Evolutionary conservation across 1,139 yeast genomes (phyloP), one percentile per base, ranked within the genome.

Genomic region (Diutina rugosa): DNA sequence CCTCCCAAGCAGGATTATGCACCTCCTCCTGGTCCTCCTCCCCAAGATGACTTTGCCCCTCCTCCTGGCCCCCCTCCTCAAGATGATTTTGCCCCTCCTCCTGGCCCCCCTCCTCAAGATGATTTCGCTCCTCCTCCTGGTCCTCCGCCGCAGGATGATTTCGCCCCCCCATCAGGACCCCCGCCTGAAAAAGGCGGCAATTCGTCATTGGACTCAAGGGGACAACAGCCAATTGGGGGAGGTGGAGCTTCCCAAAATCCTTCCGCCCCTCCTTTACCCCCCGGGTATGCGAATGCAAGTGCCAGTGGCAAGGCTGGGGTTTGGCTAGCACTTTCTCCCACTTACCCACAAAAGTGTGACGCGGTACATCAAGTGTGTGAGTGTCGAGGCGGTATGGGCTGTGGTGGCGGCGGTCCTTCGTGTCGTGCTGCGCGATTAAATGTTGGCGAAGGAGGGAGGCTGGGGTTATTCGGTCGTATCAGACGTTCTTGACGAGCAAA

Each of bases 161-260:
- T 29, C 9, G 51, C 51, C 32, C 52, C 53, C 4, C 53, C 53
- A n/a, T 45, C 53, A n/a, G 53, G 44, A n/a, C 44, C 51, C n/a
- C 51, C 53, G 10, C 46, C 46, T 6, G 30, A 26, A 5, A 12
- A 26, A 7, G 26, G 32, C 14, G 48, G 48, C 6, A 21, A 9
- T 46, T 29, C 51, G 26, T 14, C 51, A 10, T 10, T 32, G 35
- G 35, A 2, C 12, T 32, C 35, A 32, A 8, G 35, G 35, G 35
- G 10, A 32, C 35, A 32, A 32, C 35, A 32, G 35, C 35, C 35
- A 9, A 8, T 32, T 32, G 35, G 35, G 4, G 35, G 35, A 21
- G 26, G 26, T 18, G 48, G 48, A n/a, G 29, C 48, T 46, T 38
- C 51, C 8, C 38, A 18, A 46, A 46, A 46, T 14, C 26, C 8